A percentile compares a stretch with the other conserved stretches of the same genome.
phyloP scores from a whole-genome alignment of 352 stramenopile genomes.

The Globisporangium cederbergense region DNA sequence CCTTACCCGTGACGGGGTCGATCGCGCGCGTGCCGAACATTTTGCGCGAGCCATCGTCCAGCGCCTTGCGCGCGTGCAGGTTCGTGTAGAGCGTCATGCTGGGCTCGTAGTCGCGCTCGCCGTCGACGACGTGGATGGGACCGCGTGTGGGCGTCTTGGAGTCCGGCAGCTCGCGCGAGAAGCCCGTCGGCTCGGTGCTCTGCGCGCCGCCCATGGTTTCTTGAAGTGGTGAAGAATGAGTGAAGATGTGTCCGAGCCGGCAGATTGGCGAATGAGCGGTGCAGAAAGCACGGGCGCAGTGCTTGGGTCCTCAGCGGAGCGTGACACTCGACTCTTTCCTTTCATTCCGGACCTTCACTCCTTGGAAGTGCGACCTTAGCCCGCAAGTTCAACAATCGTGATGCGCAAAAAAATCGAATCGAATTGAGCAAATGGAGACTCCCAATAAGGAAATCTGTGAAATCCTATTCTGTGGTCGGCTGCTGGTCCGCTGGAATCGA shows the following conservation, averaged over 20 bases:
- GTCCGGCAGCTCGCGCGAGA: constrained; percentile 15
- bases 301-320: too few species aligned
- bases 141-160: constrained; percentile 16
- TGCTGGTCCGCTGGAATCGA: neutral
- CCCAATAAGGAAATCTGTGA: neutral
- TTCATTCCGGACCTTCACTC: neutral
- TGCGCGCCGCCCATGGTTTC: neutral
- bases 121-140: constrained; percentile 20
- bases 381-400: neutral
- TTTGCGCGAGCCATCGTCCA: constrained; percentile 43
- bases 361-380: neutral
- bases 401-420: neutral
- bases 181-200: constrained; percentile 18
- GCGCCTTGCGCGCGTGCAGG: constrained; percentile 36
- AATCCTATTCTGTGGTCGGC: neutral
- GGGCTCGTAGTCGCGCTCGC: constrained; percentile 26
- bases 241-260: neutral
- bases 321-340: neutral
- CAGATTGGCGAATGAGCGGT: constrained; percentile 1
- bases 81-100: constrained; percentile 61
- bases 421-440: neutral
- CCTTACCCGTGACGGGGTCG: constrained; percentile 29
- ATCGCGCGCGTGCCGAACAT: constrained; percentile 46
- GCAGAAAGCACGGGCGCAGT: too few species aligned
- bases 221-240: neutral